A percentile compares a stretch with the other conserved stretches of the same genome.
Evolutionary conservation across 352 stramenopile species (phyloP).

Genomic region (Globisporangium middletonii): DNA sequence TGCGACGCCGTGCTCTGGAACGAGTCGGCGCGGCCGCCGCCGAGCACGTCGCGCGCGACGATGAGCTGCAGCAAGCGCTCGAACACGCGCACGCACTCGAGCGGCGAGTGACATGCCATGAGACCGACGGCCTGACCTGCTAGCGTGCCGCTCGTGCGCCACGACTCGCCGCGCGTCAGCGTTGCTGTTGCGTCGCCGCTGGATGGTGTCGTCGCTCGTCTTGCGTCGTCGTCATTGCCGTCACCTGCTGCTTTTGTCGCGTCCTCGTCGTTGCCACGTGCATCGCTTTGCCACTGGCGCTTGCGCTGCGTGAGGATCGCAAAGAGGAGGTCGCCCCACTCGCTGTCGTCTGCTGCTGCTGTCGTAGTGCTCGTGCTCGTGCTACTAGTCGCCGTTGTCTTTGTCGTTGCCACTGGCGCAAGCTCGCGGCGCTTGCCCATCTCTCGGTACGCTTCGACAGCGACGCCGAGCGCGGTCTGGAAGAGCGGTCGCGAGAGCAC

Average conservation of each 20-base stretch:
- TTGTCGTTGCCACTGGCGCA: not conserved
- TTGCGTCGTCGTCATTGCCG: slow-evolving; percentile 6
- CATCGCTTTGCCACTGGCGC: slow-evolving; percentile 5
- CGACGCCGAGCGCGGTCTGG: slow-evolving; percentile 30
- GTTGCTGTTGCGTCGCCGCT: too few relatives aligned
- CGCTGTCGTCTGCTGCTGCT: slow-evolving; percentile 1
- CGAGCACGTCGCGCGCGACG: slow-evolving; percentile 25
- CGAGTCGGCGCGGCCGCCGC: slow-evolving; percentile 12
- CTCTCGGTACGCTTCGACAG: slow-evolving; percentile 42
- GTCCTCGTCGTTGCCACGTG: slow-evolving; percentile 20
- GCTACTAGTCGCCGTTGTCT: too few relatives aligned
- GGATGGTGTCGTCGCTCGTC: slow-evolving; percentile 7
- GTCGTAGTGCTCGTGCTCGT: not conserved
- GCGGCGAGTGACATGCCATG: slow-evolving; percentile 18
- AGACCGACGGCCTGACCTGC: slow-evolving; percentile 22
- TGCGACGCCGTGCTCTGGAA: slow-evolving; percentile 16
- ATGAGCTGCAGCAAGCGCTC: slow-evolving; percentile 48
- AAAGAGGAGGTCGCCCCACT: slow-evolving; percentile 40
- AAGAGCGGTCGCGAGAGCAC: slow-evolving; percentile 31
- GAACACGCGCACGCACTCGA: slow-evolving; percentile 40
- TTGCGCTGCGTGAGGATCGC: slow-evolving; percentile 23
- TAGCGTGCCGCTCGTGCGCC: slow-evolving; percentile 19
- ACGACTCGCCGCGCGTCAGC: slow-evolving; percentile 1
- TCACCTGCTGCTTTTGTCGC: slow-evolving; percentile 17
- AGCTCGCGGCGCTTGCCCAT: slow-evolving; percentile 16